phyloP scores from a whole-genome alignment of 306 rosid genomes.

The Sesbania bispinosa region DNA sequence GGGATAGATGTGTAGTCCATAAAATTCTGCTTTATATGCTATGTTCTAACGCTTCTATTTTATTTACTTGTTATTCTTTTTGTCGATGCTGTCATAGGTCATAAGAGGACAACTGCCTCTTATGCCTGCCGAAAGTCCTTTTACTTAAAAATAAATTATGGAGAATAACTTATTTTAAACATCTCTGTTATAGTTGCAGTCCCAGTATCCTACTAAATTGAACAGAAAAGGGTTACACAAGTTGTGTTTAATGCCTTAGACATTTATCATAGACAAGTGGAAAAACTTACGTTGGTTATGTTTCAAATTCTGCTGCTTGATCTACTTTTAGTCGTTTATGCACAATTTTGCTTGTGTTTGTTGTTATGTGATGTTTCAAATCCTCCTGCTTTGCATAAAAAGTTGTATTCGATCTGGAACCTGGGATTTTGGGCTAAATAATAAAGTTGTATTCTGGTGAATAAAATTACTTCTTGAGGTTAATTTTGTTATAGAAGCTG shows the following conservation, averaged over 20 bases:
- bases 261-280: not conserved
- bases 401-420: not conserved
- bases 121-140: not conserved
- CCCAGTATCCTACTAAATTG: not conserved
- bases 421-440: not conserved
- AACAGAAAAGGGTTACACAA: not conserved
- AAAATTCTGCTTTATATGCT: not conserved
- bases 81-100: not conserved
- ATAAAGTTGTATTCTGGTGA: not conserved
- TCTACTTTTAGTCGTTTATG: not conserved
- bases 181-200: not conserved
- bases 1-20: not conserved
- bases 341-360: not conserved
- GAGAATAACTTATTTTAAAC: not conserved
- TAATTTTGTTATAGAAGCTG: not conserved
- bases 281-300: not conserved
- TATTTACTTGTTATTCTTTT: not conserved
- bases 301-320: not conserved
- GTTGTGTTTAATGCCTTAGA: not conserved
- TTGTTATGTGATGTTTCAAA: too few species aligned
- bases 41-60: not conserved
- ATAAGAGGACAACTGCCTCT: not conserved
- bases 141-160: not conserved
- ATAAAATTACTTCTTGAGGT: not conserved
- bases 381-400: not conserved